Conservation (phyloP, 2,329 filamentous ascomycete species). For the Pezicula neosporulosa region DNA sequence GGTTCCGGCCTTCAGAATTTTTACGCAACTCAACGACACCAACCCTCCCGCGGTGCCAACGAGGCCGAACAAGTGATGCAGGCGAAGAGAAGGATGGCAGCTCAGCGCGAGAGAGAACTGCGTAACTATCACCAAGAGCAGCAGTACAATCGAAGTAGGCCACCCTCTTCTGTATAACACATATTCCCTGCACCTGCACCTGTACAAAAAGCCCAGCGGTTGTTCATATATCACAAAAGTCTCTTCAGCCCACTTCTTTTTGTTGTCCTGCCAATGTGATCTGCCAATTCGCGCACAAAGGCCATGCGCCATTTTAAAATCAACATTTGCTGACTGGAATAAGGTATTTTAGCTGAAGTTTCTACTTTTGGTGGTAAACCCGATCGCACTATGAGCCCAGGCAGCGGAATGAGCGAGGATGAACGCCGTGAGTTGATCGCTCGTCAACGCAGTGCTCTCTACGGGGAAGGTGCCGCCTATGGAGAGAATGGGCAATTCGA, state of each 20-base stretch:
- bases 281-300: slow-evolving; percentile 9
- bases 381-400: slow-evolving; percentile 81
- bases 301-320: slow-evolving; percentile 14
- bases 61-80: slow-evolving; percentile 99
- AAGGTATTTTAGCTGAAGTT: slow-evolving; percentile 64
- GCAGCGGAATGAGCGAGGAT: slow-evolving; percentile 83
- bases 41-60: slow-evolving; percentile 75
- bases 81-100: slow-evolving; percentile 98
- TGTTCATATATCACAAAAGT: slow-evolving; percentile 25
- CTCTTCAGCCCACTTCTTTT: slow-evolving; percentile 31
- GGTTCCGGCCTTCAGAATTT: slow-evolving; percentile 85
- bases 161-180: slow-evolving; percentile 71
- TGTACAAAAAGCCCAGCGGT: slow-evolving; percentile 24
- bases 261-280: slow-evolving; percentile 35
- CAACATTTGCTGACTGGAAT: slow-evolving; percentile 31
- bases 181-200: slow-evolving; percentile 21
- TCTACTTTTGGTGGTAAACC: slow-evolving; percentile 68
- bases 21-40: slow-evolving; percentile 91
- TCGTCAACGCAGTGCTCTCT: slow-evolving; percentile 90
- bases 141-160: slow-evolving; percentile 99
- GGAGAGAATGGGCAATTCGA: slow-evolving; percentile 67
- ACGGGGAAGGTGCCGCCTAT: slow-evolving; percentile 71
- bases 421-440: slow-evolving; percentile 94
- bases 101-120: slow-evolving; percentile 97
- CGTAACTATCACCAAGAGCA: slow-evolving; percentile 99